phyloP scores from a whole-genome alignment of 208 protist species.

The Wallacemonas sp. region DNA sequence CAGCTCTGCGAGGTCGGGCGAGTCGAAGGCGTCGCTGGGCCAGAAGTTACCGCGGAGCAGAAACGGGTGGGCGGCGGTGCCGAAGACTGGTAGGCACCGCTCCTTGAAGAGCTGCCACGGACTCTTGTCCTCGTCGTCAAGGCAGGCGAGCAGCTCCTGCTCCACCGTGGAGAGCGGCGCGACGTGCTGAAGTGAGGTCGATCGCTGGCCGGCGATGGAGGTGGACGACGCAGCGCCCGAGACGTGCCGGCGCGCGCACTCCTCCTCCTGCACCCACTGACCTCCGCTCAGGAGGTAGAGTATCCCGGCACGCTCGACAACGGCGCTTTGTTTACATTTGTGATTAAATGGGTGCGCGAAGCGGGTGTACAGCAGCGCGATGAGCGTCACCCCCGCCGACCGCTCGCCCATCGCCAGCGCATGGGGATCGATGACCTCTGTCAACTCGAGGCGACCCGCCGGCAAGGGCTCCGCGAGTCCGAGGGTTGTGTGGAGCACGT shows the following conservation, averaged over 20 bases:
- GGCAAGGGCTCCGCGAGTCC: slow-evolving; percentile 21
- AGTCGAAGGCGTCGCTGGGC: slow-evolving; percentile 82
- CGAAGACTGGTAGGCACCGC: slow-evolving; percentile 76
- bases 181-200: neutral
- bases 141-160: slow-evolving; percentile 44
- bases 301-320: slow-evolving; percentile 59
- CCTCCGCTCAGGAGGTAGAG: slow-evolving; percentile 72
- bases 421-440: slow-evolving; percentile 77
- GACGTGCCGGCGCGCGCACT: neutral
- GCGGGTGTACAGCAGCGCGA: slow-evolving; percentile 84
- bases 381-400: slow-evolving; percentile 56
- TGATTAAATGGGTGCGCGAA: slow-evolving; percentile 90
- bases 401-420: slow-evolving; percentile 68
- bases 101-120: slow-evolving; percentile 89
- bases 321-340: slow-evolving; percentile 69
- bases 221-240: neutral
- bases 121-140: slow-evolving; percentile 83
- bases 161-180: slow-evolving; percentile 13
- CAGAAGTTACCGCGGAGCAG: slow-evolving; percentile 89
- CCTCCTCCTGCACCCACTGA: slow-evolving; percentile 14
- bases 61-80: slow-evolving; percentile 72
- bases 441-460: slow-evolving; percentile 51
- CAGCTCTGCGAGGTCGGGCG: slow-evolving; percentile 64
- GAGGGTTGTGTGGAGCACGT: slow-evolving; percentile 18
- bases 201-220: too few relatives aligned